A percentile compares a stretch with the other conserved stretches of the same genome.
Evolutionary conservation across 352 stramenopile species (phyloP).

Genomic region (Elongisporangium anandrum): DNA sequence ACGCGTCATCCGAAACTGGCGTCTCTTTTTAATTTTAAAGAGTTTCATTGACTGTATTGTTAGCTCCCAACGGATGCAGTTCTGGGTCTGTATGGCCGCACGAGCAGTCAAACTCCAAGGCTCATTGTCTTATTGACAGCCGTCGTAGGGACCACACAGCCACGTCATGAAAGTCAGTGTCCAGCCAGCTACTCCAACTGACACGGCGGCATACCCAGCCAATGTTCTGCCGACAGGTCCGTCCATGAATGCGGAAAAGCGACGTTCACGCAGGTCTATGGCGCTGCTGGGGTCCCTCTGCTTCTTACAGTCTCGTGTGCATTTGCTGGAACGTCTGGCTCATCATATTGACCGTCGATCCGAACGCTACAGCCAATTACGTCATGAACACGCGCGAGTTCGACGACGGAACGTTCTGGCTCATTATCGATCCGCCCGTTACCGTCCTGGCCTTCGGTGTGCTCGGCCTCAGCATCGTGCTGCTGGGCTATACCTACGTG

Average conservation of each 20-base stretch:
- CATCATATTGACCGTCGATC: slow-evolving; percentile 31
- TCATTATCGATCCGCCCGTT: slow-evolving; percentile 15
- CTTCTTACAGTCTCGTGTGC: slow-evolving; percentile 12
- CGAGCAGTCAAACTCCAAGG: too few species aligned
- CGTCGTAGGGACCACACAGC: too few species aligned
- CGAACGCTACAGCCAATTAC: slow-evolving; percentile 32
- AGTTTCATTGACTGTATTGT: too few species aligned
- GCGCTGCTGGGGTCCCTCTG: slow-evolving; percentile 10
- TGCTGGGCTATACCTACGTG: slow-evolving; percentile 18
- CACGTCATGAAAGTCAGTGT: too few species aligned
- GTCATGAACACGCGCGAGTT: slow-evolving; percentile 47
- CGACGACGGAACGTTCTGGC: slow-evolving; percentile 46
- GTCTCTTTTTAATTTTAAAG: too few species aligned
- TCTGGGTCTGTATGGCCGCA: too few species aligned
- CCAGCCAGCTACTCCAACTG: too few species aligned
- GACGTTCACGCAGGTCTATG: background rate
- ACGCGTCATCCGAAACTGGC: too few species aligned
- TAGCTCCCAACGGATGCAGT: too few species aligned
- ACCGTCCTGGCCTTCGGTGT: slow-evolving; percentile 14
- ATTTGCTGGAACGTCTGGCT: slow-evolving; percentile 30
- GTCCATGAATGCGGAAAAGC: background rate
- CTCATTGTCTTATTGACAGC: too few species aligned
- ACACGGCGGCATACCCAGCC: too few species aligned
- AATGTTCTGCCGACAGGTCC: background rate
- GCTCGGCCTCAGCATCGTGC: slow-evolving; percentile 13